Conservation (phyloP, 78 protist species). For the Capsaspora owczarzaki region DNA sequence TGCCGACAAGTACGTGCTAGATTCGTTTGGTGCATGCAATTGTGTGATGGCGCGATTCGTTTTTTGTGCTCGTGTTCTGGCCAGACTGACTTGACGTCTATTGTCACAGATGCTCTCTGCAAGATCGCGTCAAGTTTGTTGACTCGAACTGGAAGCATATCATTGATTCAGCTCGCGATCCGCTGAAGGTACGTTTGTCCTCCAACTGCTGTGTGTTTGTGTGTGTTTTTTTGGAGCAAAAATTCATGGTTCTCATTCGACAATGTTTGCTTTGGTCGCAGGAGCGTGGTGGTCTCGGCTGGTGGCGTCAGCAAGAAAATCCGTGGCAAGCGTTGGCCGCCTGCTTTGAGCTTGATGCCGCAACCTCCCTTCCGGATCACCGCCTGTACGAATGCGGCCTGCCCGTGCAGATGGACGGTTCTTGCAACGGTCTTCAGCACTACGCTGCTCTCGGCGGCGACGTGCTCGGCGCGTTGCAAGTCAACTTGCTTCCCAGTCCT, state of each 20-base stretch:
- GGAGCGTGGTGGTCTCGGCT: background rate
- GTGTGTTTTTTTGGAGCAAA: too few relatives aligned
- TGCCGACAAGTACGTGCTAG: slow-evolving; percentile 54
- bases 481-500: slow-evolving; percentile 59
- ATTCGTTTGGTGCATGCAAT: background rate
- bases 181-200: slow-evolving; percentile 33
- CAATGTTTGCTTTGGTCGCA: background rate
- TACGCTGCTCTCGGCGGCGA: slow-evolving; percentile 93
- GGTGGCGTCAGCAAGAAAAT: slow-evolving; percentile 67
- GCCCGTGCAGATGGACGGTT: slow-evolving; percentile 85
- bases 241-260: too few relatives aligned
- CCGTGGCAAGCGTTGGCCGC: slow-evolving; percentile 77
- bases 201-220: background rate
- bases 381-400: slow-evolving; percentile 23
- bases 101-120: slow-evolving; percentile 6
- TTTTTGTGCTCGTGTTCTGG: background rate
- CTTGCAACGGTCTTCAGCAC: slow-evolving; percentile 92
- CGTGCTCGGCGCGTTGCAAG: slow-evolving; percentile 61
- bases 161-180: slow-evolving; percentile 39
- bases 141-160: slow-evolving; percentile 40
- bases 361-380: slow-evolving; percentile 36
- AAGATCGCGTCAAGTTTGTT: slow-evolving; percentile 48
- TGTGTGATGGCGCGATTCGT: background rate
- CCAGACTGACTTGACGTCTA: background rate
- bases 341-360: slow-evolving; percentile 54